Percentiles rank a stretch among this genome's conserved stretches.
Conservation (phyloP, 2,329 filamentous ascomycete species). For the Ophiosphaerella narmari region DNA sequence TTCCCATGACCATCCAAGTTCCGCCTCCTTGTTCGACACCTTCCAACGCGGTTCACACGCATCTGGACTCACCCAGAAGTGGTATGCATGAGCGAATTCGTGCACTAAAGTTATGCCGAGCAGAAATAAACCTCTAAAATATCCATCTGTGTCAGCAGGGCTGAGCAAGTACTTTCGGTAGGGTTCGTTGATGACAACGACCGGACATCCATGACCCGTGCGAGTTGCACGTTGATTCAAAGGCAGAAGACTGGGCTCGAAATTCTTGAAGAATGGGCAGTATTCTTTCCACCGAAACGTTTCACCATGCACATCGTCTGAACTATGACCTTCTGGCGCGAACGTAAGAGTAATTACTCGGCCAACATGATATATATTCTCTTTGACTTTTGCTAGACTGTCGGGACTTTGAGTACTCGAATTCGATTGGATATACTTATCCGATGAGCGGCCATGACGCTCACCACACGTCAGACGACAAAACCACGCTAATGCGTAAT, state of each 20-base stretch:
- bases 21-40: constrained; percentile 6
- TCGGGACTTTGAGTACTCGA: not conserved
- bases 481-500: constrained; percentile 22
- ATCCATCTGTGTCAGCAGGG: not conserved
- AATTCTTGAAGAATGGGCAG: constrained; percentile 7
- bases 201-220: not conserved
- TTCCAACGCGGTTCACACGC: constrained; percentile 18
- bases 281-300: constrained; percentile 1
- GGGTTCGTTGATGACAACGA: constrained; percentile 10
- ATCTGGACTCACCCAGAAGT: constrained; percentile 9
- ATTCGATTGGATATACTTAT: constrained; percentile 8
- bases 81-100: constrained; percentile 26
- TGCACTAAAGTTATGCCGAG: constrained; percentile 22
- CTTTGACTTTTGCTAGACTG: constrained; percentile 7
- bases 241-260: constrained; percentile 8
- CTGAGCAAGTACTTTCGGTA: constrained; percentile 16
- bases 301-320: constrained; percentile 3
- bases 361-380: not conserved
- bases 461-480: constrained; percentile 19
- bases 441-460: not conserved
- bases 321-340: constrained; percentile 3
- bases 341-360: constrained; percentile 18
- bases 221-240: not conserved
- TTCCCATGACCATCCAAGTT: constrained; percentile 26
- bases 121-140: constrained; percentile 14